A percentile compares a stretch with the other conserved stretches of the same genome.
phyloP scores from a whole-genome alignment of 2,329 filamentous ascomycete genomes.

The Monascus ruber region DNA sequence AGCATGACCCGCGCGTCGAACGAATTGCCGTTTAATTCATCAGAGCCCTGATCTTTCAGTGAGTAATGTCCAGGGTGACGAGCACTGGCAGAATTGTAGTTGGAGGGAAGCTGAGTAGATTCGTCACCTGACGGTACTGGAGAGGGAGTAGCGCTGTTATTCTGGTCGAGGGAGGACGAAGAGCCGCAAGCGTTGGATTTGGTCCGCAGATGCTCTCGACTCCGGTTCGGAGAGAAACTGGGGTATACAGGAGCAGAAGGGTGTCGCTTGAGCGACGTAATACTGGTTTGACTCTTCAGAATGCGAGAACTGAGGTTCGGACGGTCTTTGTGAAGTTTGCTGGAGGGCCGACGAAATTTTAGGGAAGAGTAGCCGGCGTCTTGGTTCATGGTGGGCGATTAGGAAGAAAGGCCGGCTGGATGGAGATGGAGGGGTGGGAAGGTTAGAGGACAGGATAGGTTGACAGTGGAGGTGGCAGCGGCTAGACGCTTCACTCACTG shows the following conservation, averaged over 20 bases:
- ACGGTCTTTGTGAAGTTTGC: constrained; percentile 35
- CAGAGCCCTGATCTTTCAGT: constrained; percentile 28
- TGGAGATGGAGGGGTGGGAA: no score
- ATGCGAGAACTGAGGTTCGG: constrained; percentile 30
- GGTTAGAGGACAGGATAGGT: no score
- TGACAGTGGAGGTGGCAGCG: no score
- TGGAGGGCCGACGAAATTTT: constrained; percentile 30
- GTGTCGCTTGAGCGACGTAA: constrained; percentile 34
- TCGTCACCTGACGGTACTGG: constrained; percentile 25
- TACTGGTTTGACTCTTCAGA: constrained; percentile 33
- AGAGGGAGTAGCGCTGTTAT: constrained; percentile 26
- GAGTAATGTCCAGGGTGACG: constrained; percentile 25
- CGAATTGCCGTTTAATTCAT: constrained; percentile 34
- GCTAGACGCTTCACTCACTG: no score
- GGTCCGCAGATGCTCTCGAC: constrained; percentile 33
- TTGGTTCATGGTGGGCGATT: constrained; percentile 23
- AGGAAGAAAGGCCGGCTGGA: constrained; percentile 15
- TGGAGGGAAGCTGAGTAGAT: constrained; percentile 16
- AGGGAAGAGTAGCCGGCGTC: constrained; percentile 22
- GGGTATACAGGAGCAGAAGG: constrained; percentile 36
- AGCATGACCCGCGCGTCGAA: constrained; percentile 36
- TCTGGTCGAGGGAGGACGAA: constrained; percentile 35
- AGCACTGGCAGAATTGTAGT: constrained; percentile 16
- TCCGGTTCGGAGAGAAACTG: constrained; percentile 28
- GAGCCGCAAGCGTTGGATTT: constrained; percentile 37